Evolutionary conservation across 1,284 basidiomycete species (phyloP), one percentile per base, ranked within the genome.

Genomic region (Trichosporon sp.): DNA sequence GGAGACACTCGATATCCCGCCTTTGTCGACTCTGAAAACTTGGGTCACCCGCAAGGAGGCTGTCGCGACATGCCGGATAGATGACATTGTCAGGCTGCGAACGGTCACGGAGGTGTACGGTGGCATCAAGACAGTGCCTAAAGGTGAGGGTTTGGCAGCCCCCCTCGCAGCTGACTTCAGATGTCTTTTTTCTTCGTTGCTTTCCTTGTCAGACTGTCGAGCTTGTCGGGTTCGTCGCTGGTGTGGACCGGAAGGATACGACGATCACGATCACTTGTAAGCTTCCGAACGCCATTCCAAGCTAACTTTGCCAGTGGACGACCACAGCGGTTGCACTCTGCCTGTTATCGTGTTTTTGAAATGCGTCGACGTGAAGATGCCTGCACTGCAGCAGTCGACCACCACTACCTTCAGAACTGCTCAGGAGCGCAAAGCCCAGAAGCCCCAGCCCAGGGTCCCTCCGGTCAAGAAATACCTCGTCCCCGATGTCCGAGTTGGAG

Each of bases 171-270:
- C 68, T 66, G 9, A 64, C 25, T 2, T 2, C 68, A 82, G 80
- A 80, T 51, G 73, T 79, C 21, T 81, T 79, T 69, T 65, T 80
- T 6, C 72, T 81, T 25, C 68, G 77, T 66, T 64, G 69, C 60
- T 78, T 72, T 29, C 81, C 81, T 0, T 80, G 79, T 67, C 72
- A 70, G 42, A 72, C 74, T 56, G 77, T 82, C 31, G 76, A 81
- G 72, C 51, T 82, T 1, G 80, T 81, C 12, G 81, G 70, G 7
- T 80, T 77, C 77, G 79, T 80, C 1, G 78, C 76, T 0, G 81
- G 79, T 0, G 78, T 80, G 3, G 78, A 78, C 31, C 72, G 76
- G 68, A 78, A 77, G 64, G 80, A 81, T 44, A 58, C 72, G 0
- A 62, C 60, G 1, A 68, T 80, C 69, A 75, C 64, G 2, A 29